A percentile compares a stretch with the other conserved stretches of the same genome.
phyloP scores from a whole-genome alignment of 1,139 yeast species.

The Magnusiomyces tetraspermus region DNA sequence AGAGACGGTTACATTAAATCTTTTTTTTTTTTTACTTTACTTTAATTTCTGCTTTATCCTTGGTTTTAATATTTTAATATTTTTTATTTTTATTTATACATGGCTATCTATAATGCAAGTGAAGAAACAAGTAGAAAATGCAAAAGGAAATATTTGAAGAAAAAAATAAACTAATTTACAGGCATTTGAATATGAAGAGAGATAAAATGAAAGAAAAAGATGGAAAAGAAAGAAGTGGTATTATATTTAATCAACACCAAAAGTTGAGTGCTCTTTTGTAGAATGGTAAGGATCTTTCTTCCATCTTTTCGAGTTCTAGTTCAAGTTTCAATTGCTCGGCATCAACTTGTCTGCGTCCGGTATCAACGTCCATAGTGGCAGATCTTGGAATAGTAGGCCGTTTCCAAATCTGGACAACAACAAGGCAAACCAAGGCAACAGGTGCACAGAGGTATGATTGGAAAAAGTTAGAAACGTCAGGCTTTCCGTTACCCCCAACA shows the following conservation, averaged over 20 bases:
- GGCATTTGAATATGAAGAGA: neutral
- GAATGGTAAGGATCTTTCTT: constrained; percentile 30
- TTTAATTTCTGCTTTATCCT: no score
- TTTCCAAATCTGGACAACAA: constrained; percentile 43
- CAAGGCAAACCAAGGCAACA: constrained; percentile 40
- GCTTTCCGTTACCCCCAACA: constrained; percentile 38
- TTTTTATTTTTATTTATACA: no score
- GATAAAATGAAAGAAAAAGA: neutral
- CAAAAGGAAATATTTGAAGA: neutral
- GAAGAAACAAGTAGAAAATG: neutral
- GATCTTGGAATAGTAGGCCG: no score
- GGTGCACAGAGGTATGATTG: constrained; percentile 46
- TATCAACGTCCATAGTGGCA: constrained; percentile 48
- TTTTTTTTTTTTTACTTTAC: no score
- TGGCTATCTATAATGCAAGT: no score
- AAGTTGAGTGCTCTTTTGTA: constrained; percentile 35
- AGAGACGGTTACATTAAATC: neutral
- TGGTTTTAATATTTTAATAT: no score
- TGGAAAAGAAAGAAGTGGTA: neutral
- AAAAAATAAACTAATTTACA: neutral
- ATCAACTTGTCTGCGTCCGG: constrained; percentile 49
- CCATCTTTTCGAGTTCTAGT: constrained; percentile 40
- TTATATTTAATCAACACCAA: constrained; percentile 42
- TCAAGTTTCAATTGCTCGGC: constrained; percentile 44
- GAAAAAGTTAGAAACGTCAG: constrained; percentile 40